Evolutionary conservation across 2,329 filamentous ascomycete species (phyloP), one percentile per base, ranked within the genome.

Genomic region (Cladosporium austrohemisphaericum): DNA sequence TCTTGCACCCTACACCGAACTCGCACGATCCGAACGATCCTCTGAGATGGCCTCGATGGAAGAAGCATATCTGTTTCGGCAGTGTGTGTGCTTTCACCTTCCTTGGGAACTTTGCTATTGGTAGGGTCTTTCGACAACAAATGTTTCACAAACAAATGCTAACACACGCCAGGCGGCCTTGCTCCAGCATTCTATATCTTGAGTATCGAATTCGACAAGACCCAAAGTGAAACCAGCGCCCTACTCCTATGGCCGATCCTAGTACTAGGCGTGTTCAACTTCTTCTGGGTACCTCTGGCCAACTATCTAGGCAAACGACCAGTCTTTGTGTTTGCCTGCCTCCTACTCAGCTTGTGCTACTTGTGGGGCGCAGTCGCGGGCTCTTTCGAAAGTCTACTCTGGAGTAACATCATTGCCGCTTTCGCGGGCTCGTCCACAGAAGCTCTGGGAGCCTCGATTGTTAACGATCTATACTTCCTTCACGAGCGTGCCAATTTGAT

Each of bases 221-320:
- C 68, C 2, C 65, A 68, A 60, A 73, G 69, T 4, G 68, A 76
- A 44, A 71, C 73, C 2, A 71, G 69, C 13, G 62, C 61, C 18
- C 54, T 71, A 1, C 61, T 71, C 1, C 55, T 68, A 10, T 70
- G 65, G 58, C 67, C 67, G 1, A 74, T 77, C 53, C 60, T 77
- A 3, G 68, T 74, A 1, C 68, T 77, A 2, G 73, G 75, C 1
- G 68, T 74, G 23, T 75, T 73, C 58, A 78, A 77, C 55, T 77
- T 77, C 64, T 65, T 76, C 56, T 76, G 73, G 73, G 72, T 76
- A 4, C 74, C 74, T 11, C 54, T 76, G 8, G 68, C 71, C 45
- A 73, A 70, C 19, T 51, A 70, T 50, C 71, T 74, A 48, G 74
- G 75, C 9, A 71, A 76, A 54, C 62, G 75, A 4, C 73, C 74